These are phyloP conservation scores for Polytrichum formosum DNA, from an alignment of 225 moss, liverwort and hornwort genomes.

Conservation along the genomic window DNA sequence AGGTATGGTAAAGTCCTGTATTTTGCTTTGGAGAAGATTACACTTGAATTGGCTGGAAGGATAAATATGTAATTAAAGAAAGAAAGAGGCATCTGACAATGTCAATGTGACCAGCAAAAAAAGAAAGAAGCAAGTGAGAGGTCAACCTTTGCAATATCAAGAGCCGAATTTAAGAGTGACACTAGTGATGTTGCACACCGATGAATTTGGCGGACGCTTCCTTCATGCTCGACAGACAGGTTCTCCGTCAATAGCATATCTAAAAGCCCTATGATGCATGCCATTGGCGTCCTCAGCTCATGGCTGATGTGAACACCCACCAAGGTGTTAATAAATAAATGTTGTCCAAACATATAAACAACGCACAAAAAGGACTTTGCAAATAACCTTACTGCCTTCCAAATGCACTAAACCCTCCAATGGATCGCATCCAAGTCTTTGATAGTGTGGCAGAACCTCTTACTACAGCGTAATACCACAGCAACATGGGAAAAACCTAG, in stretches of 20 bases:
- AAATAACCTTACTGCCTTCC: too few relatives aligned
- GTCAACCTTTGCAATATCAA: conserved; percentile 71
- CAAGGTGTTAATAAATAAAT: not conserved
- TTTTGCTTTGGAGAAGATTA: too few relatives aligned
- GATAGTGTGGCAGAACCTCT: too few relatives aligned
- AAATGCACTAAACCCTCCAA: too few relatives aligned
- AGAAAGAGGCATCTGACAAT: not conserved
- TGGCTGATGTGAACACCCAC: conserved; percentile 31
- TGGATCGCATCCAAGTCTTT: too few relatives aligned
- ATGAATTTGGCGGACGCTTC: conserved; percentile 68
- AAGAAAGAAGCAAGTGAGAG: not conserved
- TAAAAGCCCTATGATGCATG: conserved; percentile 72
- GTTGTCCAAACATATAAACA: not conserved
- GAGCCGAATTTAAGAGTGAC: conserved; percentile 62
- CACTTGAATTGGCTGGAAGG: too few relatives aligned
- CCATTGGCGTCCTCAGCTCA: conserved; percentile 69
- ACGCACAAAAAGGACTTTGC: not conserved
- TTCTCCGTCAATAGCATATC: conserved; percentile 61
- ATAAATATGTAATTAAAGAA: not conserved
- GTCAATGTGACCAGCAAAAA: too few relatives aligned
- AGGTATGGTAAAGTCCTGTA: too few relatives aligned
- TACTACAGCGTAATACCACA: too few relatives aligned
- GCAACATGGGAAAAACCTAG: too few relatives aligned
- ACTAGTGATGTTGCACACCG: conserved; percentile 72
- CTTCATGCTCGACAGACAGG: conserved; percentile 56